Conservation (phyloP, 352 stramenopile genomes). For the Globisporangium camurandrum region DNA sequence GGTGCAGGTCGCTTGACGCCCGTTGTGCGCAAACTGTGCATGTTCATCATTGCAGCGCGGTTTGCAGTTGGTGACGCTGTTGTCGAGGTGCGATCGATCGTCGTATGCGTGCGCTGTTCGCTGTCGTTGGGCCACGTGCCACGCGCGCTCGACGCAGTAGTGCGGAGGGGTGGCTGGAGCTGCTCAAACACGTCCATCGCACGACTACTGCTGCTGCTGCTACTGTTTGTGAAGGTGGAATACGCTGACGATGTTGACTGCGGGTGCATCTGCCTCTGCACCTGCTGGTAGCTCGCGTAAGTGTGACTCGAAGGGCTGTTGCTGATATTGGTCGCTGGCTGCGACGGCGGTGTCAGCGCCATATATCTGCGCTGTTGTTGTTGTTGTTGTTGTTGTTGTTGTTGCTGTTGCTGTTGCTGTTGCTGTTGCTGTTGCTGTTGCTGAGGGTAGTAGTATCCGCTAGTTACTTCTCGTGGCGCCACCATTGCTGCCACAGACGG, state of each 20-base stretch:
- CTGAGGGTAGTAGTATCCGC: neutral
- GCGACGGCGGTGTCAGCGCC: no score
- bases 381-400: neutral
- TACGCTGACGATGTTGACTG: neutral
- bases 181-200: slow-evolving; percentile 9
- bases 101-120: neutral
- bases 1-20: slow-evolving; percentile 7
- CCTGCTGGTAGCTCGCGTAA: slow-evolving; percentile 1
- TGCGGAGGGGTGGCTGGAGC: slow-evolving; percentile 1
- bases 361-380: neutral
- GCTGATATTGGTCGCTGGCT: no score
- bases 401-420: neutral
- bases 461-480: neutral
- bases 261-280: neutral
- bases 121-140: slow-evolving; percentile 9
- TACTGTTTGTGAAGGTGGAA: neutral
- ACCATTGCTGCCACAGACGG: no score
- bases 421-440: neutral
- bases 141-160: neutral
- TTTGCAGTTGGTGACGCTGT: no score
- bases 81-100: neutral
- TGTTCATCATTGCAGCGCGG: no score
- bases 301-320: neutral
- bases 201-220: slow-evolving; percentile 3
- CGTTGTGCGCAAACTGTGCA: neutral